Conservation (phyloP, 768 basidiomycete genomes). For the Mrakia gelida region DNA sequence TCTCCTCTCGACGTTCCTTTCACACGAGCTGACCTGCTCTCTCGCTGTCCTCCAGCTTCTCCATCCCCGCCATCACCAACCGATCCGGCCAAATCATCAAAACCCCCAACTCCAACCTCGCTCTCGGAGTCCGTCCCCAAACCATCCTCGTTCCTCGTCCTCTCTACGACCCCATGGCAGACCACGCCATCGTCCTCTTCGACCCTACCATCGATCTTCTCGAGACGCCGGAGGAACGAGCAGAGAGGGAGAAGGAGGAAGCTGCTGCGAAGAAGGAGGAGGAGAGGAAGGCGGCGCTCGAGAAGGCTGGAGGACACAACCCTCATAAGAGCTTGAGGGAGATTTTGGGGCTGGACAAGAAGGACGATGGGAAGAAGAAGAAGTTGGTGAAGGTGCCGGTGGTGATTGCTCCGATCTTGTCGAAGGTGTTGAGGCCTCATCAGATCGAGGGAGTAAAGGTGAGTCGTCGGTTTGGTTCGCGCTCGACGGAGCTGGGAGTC, state of each 20-base stretch:
- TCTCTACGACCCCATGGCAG: conserved; percentile 94
- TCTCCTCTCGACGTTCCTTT: not conserved
- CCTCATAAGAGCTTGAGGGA: conserved; percentile 87
- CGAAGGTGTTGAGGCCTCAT: conserved; percentile 89
- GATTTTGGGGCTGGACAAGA: conserved; percentile 64
- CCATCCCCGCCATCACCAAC: conserved; percentile 60
- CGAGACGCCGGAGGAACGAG: conserved; percentile 81
- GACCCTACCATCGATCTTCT: conserved; percentile 92
- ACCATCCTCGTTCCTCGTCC: conserved; percentile 80
- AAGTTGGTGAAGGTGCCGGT: conserved; percentile 77
- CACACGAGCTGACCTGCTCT: too few relatives aligned
- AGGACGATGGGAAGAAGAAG: conserved; percentile 53
- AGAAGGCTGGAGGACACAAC: conserved; percentile 63
- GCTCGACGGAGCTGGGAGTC: too few relatives aligned
- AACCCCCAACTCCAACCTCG: conserved; percentile 59
- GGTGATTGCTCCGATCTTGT: conserved; percentile 84
- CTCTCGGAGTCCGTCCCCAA: conserved; percentile 79
- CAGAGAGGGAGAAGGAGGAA: conserved; percentile 62
- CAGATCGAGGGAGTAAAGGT: conserved; percentile 98
- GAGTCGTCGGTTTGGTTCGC: conserved; percentile 35
- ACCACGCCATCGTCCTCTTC: conserved; percentile 94
- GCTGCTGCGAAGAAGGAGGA: conserved; percentile 59
- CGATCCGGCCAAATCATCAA: conserved; percentile 58
- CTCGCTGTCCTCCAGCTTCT: conserved; percentile 52
- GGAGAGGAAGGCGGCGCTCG: conserved; percentile 55